Percentiles rank a stretch among this genome's conserved stretches.
Evolutionary conservation across 1,284 basidiomycete species (phyloP).

Genomic region (Athelia psychrophila): DNA sequence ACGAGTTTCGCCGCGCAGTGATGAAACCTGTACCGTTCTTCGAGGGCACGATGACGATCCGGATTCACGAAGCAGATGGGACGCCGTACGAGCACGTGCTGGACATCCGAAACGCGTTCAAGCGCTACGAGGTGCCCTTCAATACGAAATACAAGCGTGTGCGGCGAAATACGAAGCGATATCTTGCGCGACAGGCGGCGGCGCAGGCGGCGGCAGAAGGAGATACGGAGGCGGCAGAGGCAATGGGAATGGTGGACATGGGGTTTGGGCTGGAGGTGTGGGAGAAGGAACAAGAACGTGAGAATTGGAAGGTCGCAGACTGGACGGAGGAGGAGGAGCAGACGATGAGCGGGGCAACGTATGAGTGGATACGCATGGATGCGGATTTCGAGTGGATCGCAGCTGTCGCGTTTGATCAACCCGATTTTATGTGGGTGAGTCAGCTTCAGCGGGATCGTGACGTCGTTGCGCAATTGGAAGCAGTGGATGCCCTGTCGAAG

Average conservation of each 20-base stretch:
- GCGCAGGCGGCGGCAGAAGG: slow-evolving; percentile 92
- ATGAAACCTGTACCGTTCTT: slow-evolving; percentile 87
- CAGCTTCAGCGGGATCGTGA: slow-evolving; percentile 96
- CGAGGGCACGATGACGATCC: slow-evolving; percentile 97
- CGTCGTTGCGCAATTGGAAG: slow-evolving; percentile 97
- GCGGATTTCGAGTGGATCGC: slow-evolving; percentile 99
- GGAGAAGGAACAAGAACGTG: slow-evolving; percentile 92
- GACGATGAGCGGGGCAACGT: slow-evolving; percentile 90
- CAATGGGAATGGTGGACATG: slow-evolving; percentile 92
- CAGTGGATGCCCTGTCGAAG: slow-evolving; percentile 79
- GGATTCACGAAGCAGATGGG: slow-evolving; percentile 98
- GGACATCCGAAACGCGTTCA: slow-evolving; percentile 84
- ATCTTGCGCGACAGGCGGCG: slow-evolving; percentile 90
- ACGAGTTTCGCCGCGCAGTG: slow-evolving; percentile 56
- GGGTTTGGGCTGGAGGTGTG: slow-evolving; percentile 95
- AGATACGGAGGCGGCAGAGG: slow-evolving; percentile 87
- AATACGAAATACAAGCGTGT: slow-evolving; percentile 99
- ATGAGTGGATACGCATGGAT: slow-evolving; percentile 99
- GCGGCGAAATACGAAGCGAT: slow-evolving; percentile 90
- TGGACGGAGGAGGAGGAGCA: slow-evolving; percentile 98
- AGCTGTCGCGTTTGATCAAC: slow-evolving; percentile 89
- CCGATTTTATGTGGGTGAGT: slow-evolving; percentile 98
- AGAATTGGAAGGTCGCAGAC: slow-evolving; percentile 95
- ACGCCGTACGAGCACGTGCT: slow-evolving; percentile 99
- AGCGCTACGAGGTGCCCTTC: slow-evolving; percentile 96